A percentile compares a stretch with the other conserved stretches of the same genome.
These are phyloP conservation scores for Galeopsis tetrahit DNA, from an alignment of 257 asterid genomes.

Conservation along the genomic window DNA sequence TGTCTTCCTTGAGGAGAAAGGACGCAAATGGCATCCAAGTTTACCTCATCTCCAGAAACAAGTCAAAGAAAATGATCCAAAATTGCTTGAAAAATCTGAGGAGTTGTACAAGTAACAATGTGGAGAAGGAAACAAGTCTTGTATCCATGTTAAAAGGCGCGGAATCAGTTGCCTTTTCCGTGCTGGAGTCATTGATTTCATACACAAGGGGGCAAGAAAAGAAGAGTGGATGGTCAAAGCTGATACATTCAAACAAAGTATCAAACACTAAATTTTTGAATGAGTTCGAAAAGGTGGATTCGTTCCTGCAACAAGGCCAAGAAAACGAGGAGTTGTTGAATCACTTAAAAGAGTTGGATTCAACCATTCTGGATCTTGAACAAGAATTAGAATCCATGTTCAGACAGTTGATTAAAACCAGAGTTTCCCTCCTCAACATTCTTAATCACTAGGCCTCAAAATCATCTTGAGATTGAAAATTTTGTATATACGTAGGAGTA, in stretches of 20 bases:
- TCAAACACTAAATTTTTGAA: neutral
- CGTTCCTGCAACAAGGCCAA: constrained; percentile 25
- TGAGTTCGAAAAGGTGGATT: constrained; percentile 27
- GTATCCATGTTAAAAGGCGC: constrained; percentile 35
- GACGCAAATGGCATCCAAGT: constrained; percentile 21
- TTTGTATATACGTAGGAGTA: constrained; percentile 5
- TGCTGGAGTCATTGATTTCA: constrained; percentile 40
- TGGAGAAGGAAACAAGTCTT: constrained; percentile 11
- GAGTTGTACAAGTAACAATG: neutral
- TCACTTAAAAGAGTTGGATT: constrained; percentile 40
- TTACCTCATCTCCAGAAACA: constrained; percentile 30
- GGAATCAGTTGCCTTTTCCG: constrained; percentile 32
- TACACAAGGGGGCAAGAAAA: constrained; percentile 29
- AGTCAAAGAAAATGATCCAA: constrained; percentile 43
- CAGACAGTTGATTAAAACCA: constrained; percentile 45
- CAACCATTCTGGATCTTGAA: constrained; percentile 38
- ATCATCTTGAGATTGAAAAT: neutral
- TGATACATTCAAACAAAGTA: constrained; percentile 32
- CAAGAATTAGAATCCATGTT: constrained; percentile 41
- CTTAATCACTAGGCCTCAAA: constrained; percentile 33
- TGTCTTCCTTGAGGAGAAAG: constrained; percentile 44
- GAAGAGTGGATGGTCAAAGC: constrained; percentile 36
- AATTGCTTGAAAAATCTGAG: constrained; percentile 35
- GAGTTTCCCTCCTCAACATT: constrained; percentile 51
- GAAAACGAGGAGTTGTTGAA: constrained; percentile 26